Percentiles rank a stretch among this genome's conserved stretches.
These are phyloP conservation scores for Chlamydomonas applanata DNA, from an alignment of 139 green algal genomes.

Conservation along the genomic window DNA sequence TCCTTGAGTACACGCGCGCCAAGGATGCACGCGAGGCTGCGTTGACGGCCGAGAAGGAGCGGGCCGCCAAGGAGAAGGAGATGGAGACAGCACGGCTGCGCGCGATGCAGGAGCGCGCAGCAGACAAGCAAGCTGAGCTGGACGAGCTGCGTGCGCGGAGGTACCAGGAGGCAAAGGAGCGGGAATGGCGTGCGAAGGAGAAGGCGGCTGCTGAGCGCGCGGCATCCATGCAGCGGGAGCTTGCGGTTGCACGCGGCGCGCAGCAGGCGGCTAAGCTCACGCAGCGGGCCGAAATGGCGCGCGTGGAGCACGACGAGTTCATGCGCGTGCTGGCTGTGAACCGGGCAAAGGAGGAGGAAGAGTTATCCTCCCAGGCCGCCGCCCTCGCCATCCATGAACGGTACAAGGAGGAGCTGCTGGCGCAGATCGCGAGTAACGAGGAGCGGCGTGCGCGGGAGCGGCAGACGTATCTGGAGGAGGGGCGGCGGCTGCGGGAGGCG, in stretches of 20 bases:
- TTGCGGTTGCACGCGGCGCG: constrained; percentile 65
- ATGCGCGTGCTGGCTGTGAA: constrained; percentile 70
- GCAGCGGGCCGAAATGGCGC: constrained; percentile 70
- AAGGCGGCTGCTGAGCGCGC: constrained; percentile 47
- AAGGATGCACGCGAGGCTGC: constrained; percentile 69
- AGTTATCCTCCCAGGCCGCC: constrained; percentile 32
- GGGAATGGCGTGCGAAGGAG: constrained; percentile 79
- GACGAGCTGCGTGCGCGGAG: constrained; percentile 82
- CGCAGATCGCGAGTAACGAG: constrained; percentile 53
- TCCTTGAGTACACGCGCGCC: constrained; percentile 72
- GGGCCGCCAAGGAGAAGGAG: constrained; percentile 74
- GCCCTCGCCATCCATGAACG: constrained; percentile 44
- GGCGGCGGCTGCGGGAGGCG: constrained; percentile 44
- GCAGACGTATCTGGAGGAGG: constrained; percentile 62
- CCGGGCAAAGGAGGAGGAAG: constrained; percentile 57
- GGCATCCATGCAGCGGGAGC: constrained; percentile 56
- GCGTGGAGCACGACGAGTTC: constrained; percentile 74
- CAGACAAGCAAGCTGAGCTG: constrained; percentile 76
- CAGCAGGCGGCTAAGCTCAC: constrained; percentile 69
- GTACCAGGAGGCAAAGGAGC: constrained; percentile 49
- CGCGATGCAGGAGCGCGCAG: constrained; percentile 73
- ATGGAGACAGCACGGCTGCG: constrained; percentile 82
- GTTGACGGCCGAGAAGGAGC: constrained; percentile 66
- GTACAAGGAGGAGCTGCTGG: constrained; percentile 76
- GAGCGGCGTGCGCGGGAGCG: constrained; percentile 51